These are phyloP conservation scores for Ophiostoma australiae DNA, from an alignment of 2,329 filamentous ascomycete genomes.

Conservation along the genomic window DNA sequence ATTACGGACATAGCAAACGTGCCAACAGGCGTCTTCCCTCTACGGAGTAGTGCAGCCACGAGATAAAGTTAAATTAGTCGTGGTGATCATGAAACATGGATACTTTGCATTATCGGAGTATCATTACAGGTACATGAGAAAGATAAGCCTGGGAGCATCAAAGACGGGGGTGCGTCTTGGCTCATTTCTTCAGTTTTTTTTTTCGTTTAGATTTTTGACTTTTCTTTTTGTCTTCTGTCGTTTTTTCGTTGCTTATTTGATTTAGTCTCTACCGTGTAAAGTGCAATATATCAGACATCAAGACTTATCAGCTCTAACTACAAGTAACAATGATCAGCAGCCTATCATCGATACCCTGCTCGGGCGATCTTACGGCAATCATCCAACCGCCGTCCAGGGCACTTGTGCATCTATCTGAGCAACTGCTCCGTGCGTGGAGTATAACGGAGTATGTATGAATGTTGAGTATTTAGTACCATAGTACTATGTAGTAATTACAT, in stretches of 20 bases:
- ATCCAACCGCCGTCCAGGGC: neutral
- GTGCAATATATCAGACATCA: neutral
- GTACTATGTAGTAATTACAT: neutral
- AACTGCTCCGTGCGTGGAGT: neutral
- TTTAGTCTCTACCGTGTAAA: too few species aligned
- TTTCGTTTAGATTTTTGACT: neutral
- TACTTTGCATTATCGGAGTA: neutral
- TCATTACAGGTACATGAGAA: neutral
- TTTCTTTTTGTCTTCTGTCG: neutral
- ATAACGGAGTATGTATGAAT: too few species aligned
- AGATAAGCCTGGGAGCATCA: conserved; percentile 11
- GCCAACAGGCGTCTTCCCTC: neutral
- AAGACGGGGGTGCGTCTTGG: neutral
- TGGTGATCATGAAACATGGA: neutral
- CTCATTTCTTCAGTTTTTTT: neutral
- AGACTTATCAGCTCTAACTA: neutral
- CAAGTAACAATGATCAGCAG: neutral
- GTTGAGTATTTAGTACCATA: too few species aligned
- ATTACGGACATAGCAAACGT: neutral
- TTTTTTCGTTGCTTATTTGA: neutral
- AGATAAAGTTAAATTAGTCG: neutral
- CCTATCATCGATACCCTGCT: neutral
- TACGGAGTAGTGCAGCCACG: neutral
- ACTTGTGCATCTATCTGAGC: conserved; percentile 1
- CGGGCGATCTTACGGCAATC: neutral